Percentiles rank a stretch among this genome's conserved stretches.
These are phyloP conservation scores for Coemansia biformis DNA, from an alignment of 192 early-diverging fungal genomes.

Conservation along the genomic window DNA sequence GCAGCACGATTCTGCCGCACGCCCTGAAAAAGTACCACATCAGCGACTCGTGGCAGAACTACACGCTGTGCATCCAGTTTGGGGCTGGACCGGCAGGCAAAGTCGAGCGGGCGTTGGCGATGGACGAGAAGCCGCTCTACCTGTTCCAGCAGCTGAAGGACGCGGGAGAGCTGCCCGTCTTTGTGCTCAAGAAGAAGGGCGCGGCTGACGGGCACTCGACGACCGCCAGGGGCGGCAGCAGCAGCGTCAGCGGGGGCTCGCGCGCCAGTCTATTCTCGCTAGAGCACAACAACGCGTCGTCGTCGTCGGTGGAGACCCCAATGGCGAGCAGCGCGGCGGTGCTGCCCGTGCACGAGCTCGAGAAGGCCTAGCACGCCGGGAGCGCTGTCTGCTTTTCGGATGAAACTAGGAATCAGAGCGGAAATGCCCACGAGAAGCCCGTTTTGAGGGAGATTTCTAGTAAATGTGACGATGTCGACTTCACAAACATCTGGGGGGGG, in stretches of 20 bases:
- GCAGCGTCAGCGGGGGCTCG: conserved; percentile 26
- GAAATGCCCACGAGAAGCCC: too few species aligned
- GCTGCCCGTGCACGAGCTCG: conserved; percentile 28
- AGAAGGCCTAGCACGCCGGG: conserved; percentile 27
- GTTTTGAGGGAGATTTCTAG: too few species aligned
- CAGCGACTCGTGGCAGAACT: conserved; percentile 77
- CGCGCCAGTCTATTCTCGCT: conserved; percentile 40
- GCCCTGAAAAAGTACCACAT: conserved; percentile 92
- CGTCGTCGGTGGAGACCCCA: conserved; percentile 35
- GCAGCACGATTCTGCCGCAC: conserved; percentile 77
- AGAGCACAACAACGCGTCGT: conserved; percentile 39
- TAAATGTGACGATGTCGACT: too few species aligned
- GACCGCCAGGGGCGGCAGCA: conserved; percentile 3
- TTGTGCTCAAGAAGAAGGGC: conserved; percentile 63
- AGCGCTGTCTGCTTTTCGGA: too few species aligned
- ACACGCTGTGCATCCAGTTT: conserved; percentile 76
- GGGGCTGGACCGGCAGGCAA: conserved; percentile 37
- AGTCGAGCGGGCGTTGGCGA: conserved; percentile 60
- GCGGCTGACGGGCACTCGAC: background rate
- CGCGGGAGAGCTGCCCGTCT: conserved; percentile 62
- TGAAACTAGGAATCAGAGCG: too few species aligned
- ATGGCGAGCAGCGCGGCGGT: conserved; percentile 13
- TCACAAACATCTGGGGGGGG: too few species aligned
- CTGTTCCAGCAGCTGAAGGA: conserved; percentile 70
- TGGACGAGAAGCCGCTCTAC: conserved; percentile 69